Base-by-base conservation (phyloP, 495 filamentous ascomycete genomes). In the Penicillium odoratum region DNA sequence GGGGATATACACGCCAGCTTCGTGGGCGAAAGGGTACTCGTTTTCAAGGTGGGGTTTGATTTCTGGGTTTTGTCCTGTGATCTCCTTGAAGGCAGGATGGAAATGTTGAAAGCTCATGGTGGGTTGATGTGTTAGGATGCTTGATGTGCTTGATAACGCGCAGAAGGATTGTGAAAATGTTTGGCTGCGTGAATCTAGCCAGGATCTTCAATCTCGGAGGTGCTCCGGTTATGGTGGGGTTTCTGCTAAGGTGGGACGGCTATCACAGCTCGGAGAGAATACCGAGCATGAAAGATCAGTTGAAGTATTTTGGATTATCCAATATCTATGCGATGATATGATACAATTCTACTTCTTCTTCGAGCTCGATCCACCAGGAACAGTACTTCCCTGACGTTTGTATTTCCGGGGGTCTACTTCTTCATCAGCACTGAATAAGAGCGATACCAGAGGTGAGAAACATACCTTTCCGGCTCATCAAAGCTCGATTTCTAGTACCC, bases 381-480 rank as follows among this genome's bases (percentile, higher is more conserved):
- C 48, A 53, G 21, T 57, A 1, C 38, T 34, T 30, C 58, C 58
- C 2, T 42, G n/a, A 4, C 58, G 48, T 29, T 56, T 64, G 5
- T 55, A 61, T 49, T 61, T 61, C 3, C 53, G 42, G 28, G 56
- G 59, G 54, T 62, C 58, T 61, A 30, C 10, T 11, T 18, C n/a
- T 10, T 51, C 8, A 9, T 51, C 31, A 51, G 48, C 8, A 36
- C 13, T 15, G 28, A 15, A 42, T 6, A n/a, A 38, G 5, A 34
- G 15, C 16, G n/a, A 58, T 10, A 42, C 44, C 5, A 34, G 3
- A 56, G 33, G 33, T 45, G 36, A 53, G 59, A n/a, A 33, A 51
- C 68, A 38, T 70, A 79, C 78, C 80, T 68, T 88, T 90, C 55
- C 85, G 78, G 58, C 86, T 88, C 89, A 92, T 91, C 57, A 80